Evolutionary conservation across 2,329 filamentous ascomycete species (phyloP).

Genomic region (Apiospora phragmitis): DNA sequence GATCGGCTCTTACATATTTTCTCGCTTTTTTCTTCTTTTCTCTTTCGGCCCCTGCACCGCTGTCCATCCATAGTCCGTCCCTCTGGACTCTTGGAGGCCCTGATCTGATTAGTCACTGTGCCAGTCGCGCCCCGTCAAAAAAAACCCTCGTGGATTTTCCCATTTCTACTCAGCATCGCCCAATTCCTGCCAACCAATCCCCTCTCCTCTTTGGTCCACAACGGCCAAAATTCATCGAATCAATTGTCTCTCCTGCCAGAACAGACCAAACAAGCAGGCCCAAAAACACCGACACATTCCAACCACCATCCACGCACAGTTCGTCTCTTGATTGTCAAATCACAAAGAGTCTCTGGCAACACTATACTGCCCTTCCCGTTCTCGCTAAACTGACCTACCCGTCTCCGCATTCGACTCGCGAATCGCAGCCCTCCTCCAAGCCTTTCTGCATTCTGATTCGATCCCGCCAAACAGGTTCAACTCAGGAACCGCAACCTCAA

Average conservation of each 20-base stretch:
- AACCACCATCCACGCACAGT: conserved; percentile 7
- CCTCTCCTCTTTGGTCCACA: conserved; percentile 30
- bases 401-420: conserved; percentile 15
- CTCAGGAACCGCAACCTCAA: conserved; percentile 8
- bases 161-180: conserved; percentile 34
- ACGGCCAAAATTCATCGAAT: conserved; percentile 35
- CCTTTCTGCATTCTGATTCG: conserved; percentile 17
- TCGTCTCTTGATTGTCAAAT: conserved; percentile 13
- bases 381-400: conserved; percentile 14
- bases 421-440: conserved; percentile 7
- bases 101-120: conserved; percentile 37
- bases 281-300: conserved; percentile 9
- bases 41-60: not conserved
- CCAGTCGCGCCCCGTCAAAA: conserved; percentile 32
- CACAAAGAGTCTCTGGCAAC: conserved; percentile 10
- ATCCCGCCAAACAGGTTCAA: conserved; percentile 12
- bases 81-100: conserved; percentile 17
- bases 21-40: not conserved
- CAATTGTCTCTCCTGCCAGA: conserved; percentile 23
- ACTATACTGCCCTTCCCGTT: conserved; percentile 5
- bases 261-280: conserved; percentile 5
- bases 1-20: conserved; percentile 4
- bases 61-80: not conserved
- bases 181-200: conserved; percentile 38
- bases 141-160: conserved; percentile 28